Evolutionary conservation across 805 yeast species (phyloP), one percentile per base, ranked within the genome.

Genomic region (Metschnikowia hibisci): DNA sequence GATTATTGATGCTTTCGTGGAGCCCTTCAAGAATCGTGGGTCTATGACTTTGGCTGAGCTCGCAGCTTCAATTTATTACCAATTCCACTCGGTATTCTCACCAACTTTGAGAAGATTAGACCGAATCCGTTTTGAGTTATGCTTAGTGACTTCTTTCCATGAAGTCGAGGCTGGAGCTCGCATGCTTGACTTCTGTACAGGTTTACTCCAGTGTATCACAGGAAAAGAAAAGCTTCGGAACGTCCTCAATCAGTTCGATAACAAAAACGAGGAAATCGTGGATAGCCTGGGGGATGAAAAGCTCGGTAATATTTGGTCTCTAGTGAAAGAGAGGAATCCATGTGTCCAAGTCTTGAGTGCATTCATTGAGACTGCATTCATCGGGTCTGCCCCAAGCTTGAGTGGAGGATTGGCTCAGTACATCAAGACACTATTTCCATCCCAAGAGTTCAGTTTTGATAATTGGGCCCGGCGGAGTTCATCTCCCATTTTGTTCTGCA

Each of bases 401-500:
- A 27, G 18, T 28, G 31, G 27, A 12, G 40, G 27, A 10, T 10
- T 37, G 15, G 34, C 12, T n/a, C 27, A 28, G 13, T 37, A 13
- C 8, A 22, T 26, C 12, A 20, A 13, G 11, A 22, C 22, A 11
- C 25, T 37, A 5, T 30, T 37, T 14, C 28, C 29, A 11, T 14
- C 36, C 3, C 13, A 12, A 7, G 39, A 40, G 14, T 15, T 40
- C 5, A 14, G 25, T 15, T 32, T 42, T 27, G 45, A 14, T 11
- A 36, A 32, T 12, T 47, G 50, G 50, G 30, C 39, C 5, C 28
- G 38, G 11, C 39, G 34, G 22, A 34, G 28, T 4, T 35, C 44
- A 11, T 32, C 48, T 5, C 77, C 80, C 2, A 55, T 84, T 1
- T 59, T 86, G 13, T 50, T 87, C 20, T 76, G 81, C 16, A 75